Evolutionary conservation across 306 rosid species (phyloP).

Genomic region (Quercus wislizeni): DNA sequence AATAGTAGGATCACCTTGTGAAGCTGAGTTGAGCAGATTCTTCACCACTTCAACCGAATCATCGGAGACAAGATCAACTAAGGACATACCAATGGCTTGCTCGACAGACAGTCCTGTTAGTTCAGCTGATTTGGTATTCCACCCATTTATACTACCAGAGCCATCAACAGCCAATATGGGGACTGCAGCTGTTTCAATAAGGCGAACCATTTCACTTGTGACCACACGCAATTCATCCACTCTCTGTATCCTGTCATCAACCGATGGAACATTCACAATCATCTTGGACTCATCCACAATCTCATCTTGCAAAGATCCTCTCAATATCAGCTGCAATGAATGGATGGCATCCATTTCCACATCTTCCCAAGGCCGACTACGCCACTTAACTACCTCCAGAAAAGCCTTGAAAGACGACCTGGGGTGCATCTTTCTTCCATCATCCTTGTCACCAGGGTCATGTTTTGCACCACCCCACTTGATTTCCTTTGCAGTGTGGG

Average conservation of each 20-base stretch:
- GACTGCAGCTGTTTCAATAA: constrained; percentile 45
- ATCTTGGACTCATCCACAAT: constrained; percentile 27
- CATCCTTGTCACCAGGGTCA: constrained; percentile 37
- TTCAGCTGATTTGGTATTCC: constrained; percentile 43
- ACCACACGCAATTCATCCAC: constrained; percentile 30
- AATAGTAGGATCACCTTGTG: constrained; percentile 29
- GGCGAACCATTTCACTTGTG: constrained; percentile 44
- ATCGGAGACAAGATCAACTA: constrained; percentile 32
- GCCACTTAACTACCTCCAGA: constrained; percentile 41
- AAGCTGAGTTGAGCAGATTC: constrained; percentile 31
- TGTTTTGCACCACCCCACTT: constrained; percentile 47
- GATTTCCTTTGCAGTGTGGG: constrained; percentile 43
- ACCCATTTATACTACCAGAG: constrained; percentile 36
- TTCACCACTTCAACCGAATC: constrained; percentile 39
- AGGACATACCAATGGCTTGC: constrained; percentile 36
- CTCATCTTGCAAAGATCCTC: constrained; percentile 35
- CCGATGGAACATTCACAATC: constrained; percentile 32
- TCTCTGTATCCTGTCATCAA: constrained; percentile 37
- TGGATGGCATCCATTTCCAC: constrained; percentile 49
- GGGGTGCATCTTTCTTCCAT: constrained; percentile 46
- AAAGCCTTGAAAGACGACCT: constrained; percentile 51
- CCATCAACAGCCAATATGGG: constrained; percentile 45
- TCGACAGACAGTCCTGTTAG: constrained; percentile 37
- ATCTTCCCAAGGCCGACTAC: constrained; percentile 45
- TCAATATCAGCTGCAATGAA: constrained; percentile 42